Evolutionary conservation across 2,329 filamentous ascomycete species (phyloP).

Genomic region (Talaromyces albobiverticillius): DNA sequence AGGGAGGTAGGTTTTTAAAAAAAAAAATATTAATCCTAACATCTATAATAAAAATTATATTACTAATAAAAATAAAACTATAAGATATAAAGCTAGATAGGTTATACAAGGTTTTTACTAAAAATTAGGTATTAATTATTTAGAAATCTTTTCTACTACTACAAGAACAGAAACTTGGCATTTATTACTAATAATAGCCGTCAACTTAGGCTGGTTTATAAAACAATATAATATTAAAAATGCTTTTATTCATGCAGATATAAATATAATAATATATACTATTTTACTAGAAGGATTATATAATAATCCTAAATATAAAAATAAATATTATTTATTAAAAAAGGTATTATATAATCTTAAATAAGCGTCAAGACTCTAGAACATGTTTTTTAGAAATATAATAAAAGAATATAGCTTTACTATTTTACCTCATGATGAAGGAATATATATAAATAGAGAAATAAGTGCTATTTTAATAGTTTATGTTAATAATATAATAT

Average conservation of each 20-base stretch:
- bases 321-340: conserved; percentile 1
- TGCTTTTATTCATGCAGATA: neutral
- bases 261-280: neutral
- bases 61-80: neutral
- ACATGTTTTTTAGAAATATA: neutral
- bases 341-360: neutral
- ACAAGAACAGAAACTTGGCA: neutral
- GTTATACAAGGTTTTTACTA: neutral
- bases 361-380: neutral
- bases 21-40: neutral
- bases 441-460: neutral
- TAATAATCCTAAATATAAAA: neutral
- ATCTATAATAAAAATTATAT: neutral
- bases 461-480: neutral
- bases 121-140: neutral
- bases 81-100: neutral
- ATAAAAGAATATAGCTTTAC: neutral
- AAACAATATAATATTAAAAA: conserved; percentile 1
- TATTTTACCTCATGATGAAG: neutral
- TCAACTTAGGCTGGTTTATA: neutral
- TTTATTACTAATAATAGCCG: neutral
- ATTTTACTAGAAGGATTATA: neutral
- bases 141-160: neutral
- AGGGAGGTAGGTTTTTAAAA: neutral
- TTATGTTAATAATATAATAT: neutral